Evolutionary conservation across 768 basidiomycete genomes (phyloP).

Genomic region (Chalciporus piperatus): DNA sequence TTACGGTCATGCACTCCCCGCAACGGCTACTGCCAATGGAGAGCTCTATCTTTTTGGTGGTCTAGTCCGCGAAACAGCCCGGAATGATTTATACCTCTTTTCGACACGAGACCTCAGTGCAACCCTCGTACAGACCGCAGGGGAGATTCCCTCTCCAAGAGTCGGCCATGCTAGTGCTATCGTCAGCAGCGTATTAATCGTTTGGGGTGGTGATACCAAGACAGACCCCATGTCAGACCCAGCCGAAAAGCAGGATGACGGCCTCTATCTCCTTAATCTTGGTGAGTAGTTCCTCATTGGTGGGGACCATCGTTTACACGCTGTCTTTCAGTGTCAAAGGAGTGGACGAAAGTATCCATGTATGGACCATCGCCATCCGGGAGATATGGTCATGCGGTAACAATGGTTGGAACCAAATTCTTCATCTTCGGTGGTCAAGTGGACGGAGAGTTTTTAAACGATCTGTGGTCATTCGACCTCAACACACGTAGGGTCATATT

Average conservation of each 20-base stretch:
- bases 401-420: constrained; percentile 89
- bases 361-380: constrained; percentile 78
- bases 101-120: constrained; percentile 76
- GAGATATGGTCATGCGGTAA: constrained; percentile 93
- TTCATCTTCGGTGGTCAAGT: constrained; percentile 97
- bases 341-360: constrained; percentile 89
- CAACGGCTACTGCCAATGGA: constrained; percentile 70
- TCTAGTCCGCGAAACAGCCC: constrained; percentile 84
- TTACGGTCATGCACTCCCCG: constrained; percentile 91
- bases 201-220: constrained; percentile 99
- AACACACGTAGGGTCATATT: constrained; percentile 71
- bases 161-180: constrained; percentile 98
- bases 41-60: constrained; percentile 98
- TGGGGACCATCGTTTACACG: background rate
- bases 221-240: constrained; percentile 58
- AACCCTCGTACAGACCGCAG: constrained; percentile 80
- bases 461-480: constrained; percentile 94
- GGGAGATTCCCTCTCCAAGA: constrained; percentile 82
- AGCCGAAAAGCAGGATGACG: constrained; percentile 84
- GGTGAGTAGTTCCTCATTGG: constrained; percentile 51
- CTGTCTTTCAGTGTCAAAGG: constrained; percentile 68
- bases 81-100: constrained; percentile 93
- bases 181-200: constrained; percentile 91
- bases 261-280: constrained; percentile 89
- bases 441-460: constrained; percentile 90